A percentile compares a stretch with the other conserved stretches of the same genome.
Evolutionary conservation across 2,329 filamentous ascomycete species (phyloP).

Genomic region (Diaporthe australafricana): DNA sequence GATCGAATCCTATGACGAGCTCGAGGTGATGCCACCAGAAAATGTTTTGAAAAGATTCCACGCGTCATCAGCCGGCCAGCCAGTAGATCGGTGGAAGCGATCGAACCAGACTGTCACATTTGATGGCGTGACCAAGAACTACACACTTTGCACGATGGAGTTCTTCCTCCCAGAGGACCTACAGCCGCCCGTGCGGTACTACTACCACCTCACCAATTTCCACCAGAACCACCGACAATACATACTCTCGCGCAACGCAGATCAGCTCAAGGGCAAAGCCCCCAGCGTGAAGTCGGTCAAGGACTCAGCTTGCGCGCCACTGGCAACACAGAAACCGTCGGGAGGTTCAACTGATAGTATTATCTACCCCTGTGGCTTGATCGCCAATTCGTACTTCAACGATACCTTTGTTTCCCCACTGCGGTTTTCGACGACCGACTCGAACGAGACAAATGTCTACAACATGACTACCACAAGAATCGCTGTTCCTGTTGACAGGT

Average conservation of each 20-base stretch:
- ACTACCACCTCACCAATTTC: background rate
- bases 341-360: background rate
- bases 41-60: background rate
- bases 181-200: background rate
- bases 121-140: background rate
- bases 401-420: background rate
- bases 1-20: background rate
- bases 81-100: background rate
- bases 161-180: background rate
- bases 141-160: background rate
- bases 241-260: background rate
- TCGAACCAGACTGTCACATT: background rate
- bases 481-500: background rate
- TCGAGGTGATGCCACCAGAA: background rate
- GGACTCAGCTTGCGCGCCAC: background rate
- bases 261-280: background rate
- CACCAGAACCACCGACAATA: slow-evolving; percentile 1
- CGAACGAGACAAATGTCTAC: background rate
- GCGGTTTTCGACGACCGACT: background rate
- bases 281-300: background rate
- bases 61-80: background rate
- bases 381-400: background rate
- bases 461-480: background rate
- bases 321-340: background rate
- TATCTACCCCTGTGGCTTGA: background rate